Base-by-base conservation (phyloP, 176 grass and related monocot genomes). In the Urochloa ruziziensis region DNA sequence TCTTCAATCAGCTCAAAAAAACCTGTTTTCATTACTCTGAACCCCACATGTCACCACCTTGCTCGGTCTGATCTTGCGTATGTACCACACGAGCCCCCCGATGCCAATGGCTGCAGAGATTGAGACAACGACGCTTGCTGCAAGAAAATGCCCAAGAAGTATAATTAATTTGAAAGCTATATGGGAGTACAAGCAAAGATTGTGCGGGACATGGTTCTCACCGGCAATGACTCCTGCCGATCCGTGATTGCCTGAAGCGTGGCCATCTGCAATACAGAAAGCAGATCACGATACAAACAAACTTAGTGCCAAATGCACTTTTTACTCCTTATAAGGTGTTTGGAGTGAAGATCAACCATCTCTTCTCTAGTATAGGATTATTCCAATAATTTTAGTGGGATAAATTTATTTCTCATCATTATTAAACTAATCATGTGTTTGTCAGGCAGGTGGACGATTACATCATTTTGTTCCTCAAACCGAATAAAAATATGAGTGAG, bases 21-120 rank as follows among this genome's bases (percentile, higher is more conserved):
- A 88, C 67, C 93, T 93, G 60, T 95, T 98, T 48, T 98, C 96
- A 32, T 94, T 95, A 30, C 85, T 95, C 60, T 93, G 89, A 66
- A 98, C 93, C 18, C 96, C 96, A 53, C 91, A 95, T 46, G 90
- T 91, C 27, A 98, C 93, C 23, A 90, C 93, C 82, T 86, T 98
- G 42, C 74, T 91, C 4, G 78, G 86, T 80, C 82, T 93, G 13
- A 88, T 59, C 82, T 91, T 95, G 43, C 87, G 88, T 40, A 95
- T 52, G 82, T 93, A 93, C 96, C 89, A 85, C n/a, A 91, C 83
- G 15, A 98, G 96, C n/a, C 75, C 86, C 40, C 89, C 91, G 49
- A 95, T 43, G 44, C 91, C 91, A 10, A 93, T 73, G 46, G 77
- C 73, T 1, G 85, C 91, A 27, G 85, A 94, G 28, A 95, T 25